phyloP scores from a whole-genome alignment of 805 yeast species.

The Lipomyces lipofer region DNA sequence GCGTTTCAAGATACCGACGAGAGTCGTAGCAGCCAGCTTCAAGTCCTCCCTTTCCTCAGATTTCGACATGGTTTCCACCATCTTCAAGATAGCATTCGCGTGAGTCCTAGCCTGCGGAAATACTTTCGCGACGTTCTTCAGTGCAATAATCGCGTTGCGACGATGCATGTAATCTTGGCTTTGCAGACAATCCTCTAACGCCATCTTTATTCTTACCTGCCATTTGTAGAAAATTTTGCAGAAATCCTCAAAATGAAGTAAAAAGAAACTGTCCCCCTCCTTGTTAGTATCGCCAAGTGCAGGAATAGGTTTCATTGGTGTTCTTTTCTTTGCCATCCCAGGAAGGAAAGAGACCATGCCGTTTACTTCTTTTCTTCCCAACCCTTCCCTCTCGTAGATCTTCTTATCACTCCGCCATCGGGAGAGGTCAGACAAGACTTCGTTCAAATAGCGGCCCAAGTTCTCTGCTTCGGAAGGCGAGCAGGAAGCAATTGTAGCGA shows the following conservation, averaged over 20 bases:
- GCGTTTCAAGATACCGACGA: constrained; percentile 36
- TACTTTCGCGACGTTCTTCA: constrained; percentile 61
- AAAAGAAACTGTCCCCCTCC: constrained; percentile 19
- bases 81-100: constrained; percentile 52
- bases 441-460: constrained; percentile 69
- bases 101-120: constrained; percentile 73
- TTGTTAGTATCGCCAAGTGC: constrained; percentile 16
- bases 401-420: constrained; percentile 46
- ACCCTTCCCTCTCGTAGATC: constrained; percentile 39
- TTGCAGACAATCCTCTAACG: constrained; percentile 46
- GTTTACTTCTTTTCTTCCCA: constrained; percentile 31
- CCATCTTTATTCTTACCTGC: constrained; percentile 53
- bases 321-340: constrained; percentile 30
- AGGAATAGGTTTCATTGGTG: constrained; percentile 2
- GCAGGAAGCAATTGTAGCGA: constrained; percentile 63
- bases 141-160: constrained; percentile 73
- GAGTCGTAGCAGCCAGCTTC: constrained; percentile 61
- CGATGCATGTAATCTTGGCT: constrained; percentile 71
- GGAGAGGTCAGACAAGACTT: constrained; percentile 52
- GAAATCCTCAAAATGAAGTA: constrained; percentile 41
- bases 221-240: constrained; percentile 52
- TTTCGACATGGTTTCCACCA: constrained; percentile 50
- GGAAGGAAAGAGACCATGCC: constrained; percentile 32
- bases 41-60: constrained; percentile 76
- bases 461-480: constrained; percentile 81